Evolutionary conservation across 345 rosid genomes (phyloP).

Genomic region (Physaria fendleri): DNA sequence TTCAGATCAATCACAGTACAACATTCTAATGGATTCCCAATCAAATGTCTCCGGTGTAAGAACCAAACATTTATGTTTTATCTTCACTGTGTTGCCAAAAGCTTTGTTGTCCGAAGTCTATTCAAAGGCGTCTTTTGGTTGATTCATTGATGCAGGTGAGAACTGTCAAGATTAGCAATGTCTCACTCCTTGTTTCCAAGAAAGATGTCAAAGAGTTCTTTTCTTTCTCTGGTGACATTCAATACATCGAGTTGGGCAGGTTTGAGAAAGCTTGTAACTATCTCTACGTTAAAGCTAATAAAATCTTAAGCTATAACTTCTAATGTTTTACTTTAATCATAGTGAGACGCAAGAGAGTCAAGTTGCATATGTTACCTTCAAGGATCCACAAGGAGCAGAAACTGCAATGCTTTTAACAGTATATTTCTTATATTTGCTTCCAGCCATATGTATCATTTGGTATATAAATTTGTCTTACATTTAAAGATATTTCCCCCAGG

Average conservation of each 20-base stretch:
- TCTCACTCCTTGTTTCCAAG: slow-evolving; percentile 60
- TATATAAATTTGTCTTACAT: not conserved
- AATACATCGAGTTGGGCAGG: slow-evolving; percentile 64
- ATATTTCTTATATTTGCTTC: slow-evolving; percentile 12
- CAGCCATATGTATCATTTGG: not conserved
- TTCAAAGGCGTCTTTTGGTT: not conserved
- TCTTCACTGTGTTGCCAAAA: not conserved
- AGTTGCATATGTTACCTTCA: slow-evolving; percentile 70
- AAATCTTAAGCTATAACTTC: not conserved
- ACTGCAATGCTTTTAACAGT: slow-evolving; percentile 92
- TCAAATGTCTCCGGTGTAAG: slow-evolving; percentile 16
- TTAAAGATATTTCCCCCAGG: slow-evolving; percentile 29
- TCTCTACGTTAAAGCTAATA: not conserved
- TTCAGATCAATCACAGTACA: slow-evolving; percentile 16
- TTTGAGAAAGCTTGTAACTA: not conserved
- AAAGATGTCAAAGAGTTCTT: slow-evolving; percentile 67
- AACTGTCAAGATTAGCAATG: slow-evolving; percentile 55
- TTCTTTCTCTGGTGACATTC: slow-evolving; percentile 78
- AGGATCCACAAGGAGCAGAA: slow-evolving; percentile 82
- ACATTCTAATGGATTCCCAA: slow-evolving; percentile 27
- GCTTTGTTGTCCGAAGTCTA: too few species aligned
- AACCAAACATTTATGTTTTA: not conserved
- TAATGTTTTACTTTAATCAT: slow-evolving; percentile 20
- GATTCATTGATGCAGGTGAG: slow-evolving; percentile 33
- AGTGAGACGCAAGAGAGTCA: slow-evolving; percentile 65